Base-by-base conservation (phyloP, 2,329 filamentous ascomycete species). In the Ramularia endophylla region DNA sequence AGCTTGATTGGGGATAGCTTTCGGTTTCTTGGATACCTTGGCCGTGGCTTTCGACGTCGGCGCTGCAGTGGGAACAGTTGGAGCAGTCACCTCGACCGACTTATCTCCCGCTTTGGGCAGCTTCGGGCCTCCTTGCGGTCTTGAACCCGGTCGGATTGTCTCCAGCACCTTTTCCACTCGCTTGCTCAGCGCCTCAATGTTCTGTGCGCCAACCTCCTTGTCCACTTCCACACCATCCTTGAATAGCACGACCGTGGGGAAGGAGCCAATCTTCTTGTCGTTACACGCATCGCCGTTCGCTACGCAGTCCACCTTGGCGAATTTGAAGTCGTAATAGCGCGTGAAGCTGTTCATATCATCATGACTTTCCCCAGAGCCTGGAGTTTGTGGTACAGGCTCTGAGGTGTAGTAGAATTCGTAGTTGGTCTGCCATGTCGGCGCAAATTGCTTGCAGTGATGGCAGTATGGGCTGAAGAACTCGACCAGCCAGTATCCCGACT, bases 331-430 rank as follows among this genome's bases (percentile, higher is more conserved):
- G 66, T 97, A 97, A 63, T 81, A 92, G 40, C 81, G 74, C 22
- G 81, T 80, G 59, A 95, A 95, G 4, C 76, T 75, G 58, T 82
- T 81, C 30, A 79, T 61, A 48, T 68, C 76, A 53, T 64, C 70
- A 55, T 62, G 67, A 19, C 64, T 59, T 27, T 54, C 46, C 16
- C 55, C 55, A 32, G 68, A 70, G 8, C 69, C 65, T 16, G 73
- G 65, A 36, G 71, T 66, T 38, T 70, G 65, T 46, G 72, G 65
- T 36, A 82, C 68, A 12, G 84, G 83, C 56, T 87, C 82, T 27
- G 87, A 92, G 27, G 89, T 95, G 69, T 87, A 81, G 70, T 95
- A 98, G 65, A 82, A 95, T 68, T 98, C 92, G 72, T 97, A 95
- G 11, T 90, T 66, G 4, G 89, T 95, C 66, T 97, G 88, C 73